A percentile compares a stretch with the other conserved stretches of the same genome.
These are phyloP conservation scores for Neurospora crassa DNA, from an alignment of 2,329 filamentous ascomycete genomes.

Conservation along the genomic window DNA sequence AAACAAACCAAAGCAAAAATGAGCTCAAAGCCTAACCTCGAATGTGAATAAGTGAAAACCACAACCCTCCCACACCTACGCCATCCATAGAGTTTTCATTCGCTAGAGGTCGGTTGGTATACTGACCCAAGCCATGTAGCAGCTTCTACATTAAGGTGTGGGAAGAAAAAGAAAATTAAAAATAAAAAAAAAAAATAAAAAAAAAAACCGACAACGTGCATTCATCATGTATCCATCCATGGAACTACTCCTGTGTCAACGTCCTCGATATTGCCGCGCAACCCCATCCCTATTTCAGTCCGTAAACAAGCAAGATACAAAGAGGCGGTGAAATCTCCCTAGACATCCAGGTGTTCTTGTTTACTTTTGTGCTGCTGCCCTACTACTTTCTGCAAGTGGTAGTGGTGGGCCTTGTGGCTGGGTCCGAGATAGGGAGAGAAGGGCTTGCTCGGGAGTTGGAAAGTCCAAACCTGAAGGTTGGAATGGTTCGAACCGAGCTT, in stretches of 20 bases:
- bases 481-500: neutral
- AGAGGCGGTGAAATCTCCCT: neutral
- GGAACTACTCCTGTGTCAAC: neutral
- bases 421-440: neutral
- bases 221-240: neutral
- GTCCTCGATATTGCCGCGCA: neutral
- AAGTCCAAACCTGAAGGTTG: neutral
- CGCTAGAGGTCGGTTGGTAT: no score
- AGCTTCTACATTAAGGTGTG: no score
- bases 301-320: neutral
- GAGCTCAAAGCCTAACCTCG: no score
- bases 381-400: neutral
- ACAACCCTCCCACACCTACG: no score
- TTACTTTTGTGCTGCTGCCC: neutral
- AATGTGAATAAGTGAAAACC: no score
- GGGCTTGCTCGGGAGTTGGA: neutral
- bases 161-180: neutral
- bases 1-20: no score
- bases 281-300: neutral
- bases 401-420: neutral
- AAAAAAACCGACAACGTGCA: neutral
- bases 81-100: no score
- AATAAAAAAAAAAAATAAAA: neutral
- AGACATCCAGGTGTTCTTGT: neutral
- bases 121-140: no score